Conservation (phyloP, 352 stramenopile species). For the Elongisporangium anandrum region DNA sequence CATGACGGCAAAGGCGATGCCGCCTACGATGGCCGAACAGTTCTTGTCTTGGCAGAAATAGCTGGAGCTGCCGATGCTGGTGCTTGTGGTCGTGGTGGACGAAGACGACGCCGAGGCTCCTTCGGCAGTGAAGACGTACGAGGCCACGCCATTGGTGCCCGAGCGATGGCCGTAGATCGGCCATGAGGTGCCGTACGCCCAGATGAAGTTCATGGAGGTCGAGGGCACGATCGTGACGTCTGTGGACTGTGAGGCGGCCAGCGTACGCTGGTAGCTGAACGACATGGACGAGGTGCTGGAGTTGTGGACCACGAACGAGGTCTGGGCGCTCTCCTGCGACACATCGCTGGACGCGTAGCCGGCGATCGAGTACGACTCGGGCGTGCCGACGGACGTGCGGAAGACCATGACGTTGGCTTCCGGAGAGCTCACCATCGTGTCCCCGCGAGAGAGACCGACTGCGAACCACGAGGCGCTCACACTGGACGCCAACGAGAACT, state of each 20-base stretch:
- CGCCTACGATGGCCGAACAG: constrained; percentile 56
- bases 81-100: constrained; percentile 19
- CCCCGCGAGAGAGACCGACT: constrained; percentile 38
- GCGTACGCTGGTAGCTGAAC: constrained; percentile 69
- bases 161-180: constrained; percentile 43
- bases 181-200: constrained; percentile 67
- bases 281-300: constrained; percentile 36
- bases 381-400: constrained; percentile 27
- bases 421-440: constrained; percentile 67
- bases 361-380: constrained; percentile 43
- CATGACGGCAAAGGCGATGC: constrained; percentile 46
- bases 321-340: constrained; percentile 32
- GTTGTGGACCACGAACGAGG: constrained; percentile 31
- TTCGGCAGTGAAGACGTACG: constrained; percentile 40
- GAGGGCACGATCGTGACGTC: constrained; percentile 47
- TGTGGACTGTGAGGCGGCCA: constrained; percentile 35
- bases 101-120: constrained; percentile 8
- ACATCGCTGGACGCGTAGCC: constrained; percentile 46
- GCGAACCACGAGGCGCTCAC: constrained; percentile 52
- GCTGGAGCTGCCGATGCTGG: constrained; percentile 9
- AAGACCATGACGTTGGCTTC: constrained; percentile 73
- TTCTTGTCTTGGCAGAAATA: constrained; percentile 58
- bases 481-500: constrained; percentile 48
- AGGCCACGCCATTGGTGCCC: constrained; percentile 46
- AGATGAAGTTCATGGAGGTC: constrained; percentile 45